phyloP scores from a whole-genome alignment of 169 alveolate genomes.

The Cryptosporidium xiaoi region DNA sequence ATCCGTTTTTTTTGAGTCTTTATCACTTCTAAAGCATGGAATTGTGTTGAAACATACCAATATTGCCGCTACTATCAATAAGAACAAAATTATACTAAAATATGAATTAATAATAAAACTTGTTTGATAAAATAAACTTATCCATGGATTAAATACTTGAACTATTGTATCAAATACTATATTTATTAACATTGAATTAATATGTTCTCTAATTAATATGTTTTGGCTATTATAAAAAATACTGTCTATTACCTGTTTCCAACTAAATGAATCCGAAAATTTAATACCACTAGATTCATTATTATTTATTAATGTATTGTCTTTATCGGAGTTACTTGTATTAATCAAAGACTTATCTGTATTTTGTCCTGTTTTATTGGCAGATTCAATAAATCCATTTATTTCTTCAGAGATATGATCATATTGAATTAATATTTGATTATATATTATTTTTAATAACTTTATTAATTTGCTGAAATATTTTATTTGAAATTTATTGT shows the following conservation, averaged over 20 bases:
- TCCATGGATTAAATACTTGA: conserved; percentile 33
- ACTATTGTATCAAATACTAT: conserved; percentile 24
- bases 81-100: conserved; percentile 27
- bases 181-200: conserved; percentile 45
- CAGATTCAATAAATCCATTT: conserved; percentile 1
- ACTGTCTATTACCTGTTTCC: conserved; percentile 32
- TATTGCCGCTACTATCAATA: conserved; percentile 28
- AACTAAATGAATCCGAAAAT: conserved; percentile 14
- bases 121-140: conserved; percentile 45
- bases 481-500: neutral
- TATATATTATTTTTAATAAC: neutral
- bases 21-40: conserved; percentile 58
- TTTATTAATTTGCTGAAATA: conserved; percentile 7
- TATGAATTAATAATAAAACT: conserved; percentile 53
- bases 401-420: neutral
- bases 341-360: neutral
- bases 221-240: conserved; percentile 26
- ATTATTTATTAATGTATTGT: neutral
- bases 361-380: neutral
- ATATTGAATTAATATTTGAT: conserved; percentile 23
- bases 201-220: conserved; percentile 40
- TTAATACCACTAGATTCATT: conserved; percentile 1
- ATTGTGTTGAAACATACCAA: conserved; percentile 44
- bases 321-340: neutral
- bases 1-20: neutral